Conservation (phyloP, 2,329 filamentous ascomycete species). For the Arthrobotrys musiformis region DNA sequence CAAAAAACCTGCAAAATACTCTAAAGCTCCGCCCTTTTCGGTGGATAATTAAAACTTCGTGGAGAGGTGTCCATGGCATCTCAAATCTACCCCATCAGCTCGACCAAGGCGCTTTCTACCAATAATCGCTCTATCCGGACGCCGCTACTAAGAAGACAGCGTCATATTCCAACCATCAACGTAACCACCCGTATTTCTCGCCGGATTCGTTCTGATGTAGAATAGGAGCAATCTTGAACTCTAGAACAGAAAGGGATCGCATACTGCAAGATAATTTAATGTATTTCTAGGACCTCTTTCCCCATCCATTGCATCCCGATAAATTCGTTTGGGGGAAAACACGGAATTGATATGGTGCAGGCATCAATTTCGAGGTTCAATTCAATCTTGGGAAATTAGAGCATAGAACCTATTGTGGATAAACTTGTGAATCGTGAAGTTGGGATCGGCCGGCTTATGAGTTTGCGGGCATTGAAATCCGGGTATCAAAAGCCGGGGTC, state of each 20-base stretch:
- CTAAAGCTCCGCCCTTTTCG: slow-evolving; percentile 2
- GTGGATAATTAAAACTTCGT: not conserved
- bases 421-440: too few relatives aligned
- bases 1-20: slow-evolving; percentile 40
- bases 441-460: too few relatives aligned
- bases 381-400: not conserved
- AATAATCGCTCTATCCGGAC: not conserved
- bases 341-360: too few relatives aligned
- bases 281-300: not conserved
- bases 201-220: not conserved
- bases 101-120: not conserved
- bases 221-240: slow-evolving; percentile 1
- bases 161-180: not conserved
- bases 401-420: too few relatives aligned
- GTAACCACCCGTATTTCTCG: not conserved
- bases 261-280: not conserved
- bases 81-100: not conserved
- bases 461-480: too few relatives aligned
- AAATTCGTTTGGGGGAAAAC: not conserved
- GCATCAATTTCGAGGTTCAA: not conserved
- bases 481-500: too few relatives aligned
- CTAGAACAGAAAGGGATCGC: not conserved
- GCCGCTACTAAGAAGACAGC: not conserved
- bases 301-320: not conserved
- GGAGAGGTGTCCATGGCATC: not conserved